Percentiles rank a stretch among this genome's conserved stretches.
These are phyloP conservation scores for Trametes versicolor DNA, from an alignment of 1,284 basidiomycete species.

Conservation along the genomic window DNA sequence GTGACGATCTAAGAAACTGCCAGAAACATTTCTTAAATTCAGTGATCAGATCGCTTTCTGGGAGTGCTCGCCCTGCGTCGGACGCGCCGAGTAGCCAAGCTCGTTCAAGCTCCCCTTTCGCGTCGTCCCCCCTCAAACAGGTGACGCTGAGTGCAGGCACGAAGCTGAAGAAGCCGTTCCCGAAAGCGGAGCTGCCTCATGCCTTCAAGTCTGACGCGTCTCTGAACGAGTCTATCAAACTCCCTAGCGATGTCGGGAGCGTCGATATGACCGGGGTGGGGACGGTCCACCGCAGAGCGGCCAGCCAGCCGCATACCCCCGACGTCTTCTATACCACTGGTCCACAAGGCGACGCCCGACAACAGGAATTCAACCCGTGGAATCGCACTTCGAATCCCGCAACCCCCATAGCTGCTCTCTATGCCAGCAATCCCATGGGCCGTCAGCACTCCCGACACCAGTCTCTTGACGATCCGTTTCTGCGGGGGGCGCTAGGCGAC, in stretches of 20 bases:
- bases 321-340: slow-evolving; percentile 48
- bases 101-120: slow-evolving; percentile 32
- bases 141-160: slow-evolving; percentile 30
- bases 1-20: not conserved
- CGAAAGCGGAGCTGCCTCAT: slow-evolving; percentile 34
- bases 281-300: slow-evolving; percentile 44
- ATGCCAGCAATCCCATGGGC: slow-evolving; percentile 18
- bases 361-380: slow-evolving; percentile 37
- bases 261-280: slow-evolving; percentile 68
- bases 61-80: slow-evolving; percentile 13
- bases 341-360: slow-evolving; percentile 21
- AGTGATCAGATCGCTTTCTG: slow-evolving; percentile 20
- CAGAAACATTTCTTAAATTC: not conserved
- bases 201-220: slow-evolving; percentile 37
- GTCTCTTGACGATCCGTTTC: slow-evolving; percentile 29
- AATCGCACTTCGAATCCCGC: slow-evolving; percentile 22
- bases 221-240: slow-evolving; percentile 19
- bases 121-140: slow-evolving; percentile 40
- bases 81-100: slow-evolving; percentile 24
- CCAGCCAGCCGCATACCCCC: slow-evolving; percentile 54
- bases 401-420: slow-evolving; percentile 16
- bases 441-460: slow-evolving; percentile 28
- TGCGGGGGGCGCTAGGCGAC: slow-evolving; percentile 20
- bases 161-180: slow-evolving; percentile 39
- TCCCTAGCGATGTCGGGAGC: slow-evolving; percentile 54